These are phyloP conservation scores for Geranomyces michiganensis DNA, from an alignment of 192 early-diverging fungal genomes.

Conservation along the genomic window DNA sequence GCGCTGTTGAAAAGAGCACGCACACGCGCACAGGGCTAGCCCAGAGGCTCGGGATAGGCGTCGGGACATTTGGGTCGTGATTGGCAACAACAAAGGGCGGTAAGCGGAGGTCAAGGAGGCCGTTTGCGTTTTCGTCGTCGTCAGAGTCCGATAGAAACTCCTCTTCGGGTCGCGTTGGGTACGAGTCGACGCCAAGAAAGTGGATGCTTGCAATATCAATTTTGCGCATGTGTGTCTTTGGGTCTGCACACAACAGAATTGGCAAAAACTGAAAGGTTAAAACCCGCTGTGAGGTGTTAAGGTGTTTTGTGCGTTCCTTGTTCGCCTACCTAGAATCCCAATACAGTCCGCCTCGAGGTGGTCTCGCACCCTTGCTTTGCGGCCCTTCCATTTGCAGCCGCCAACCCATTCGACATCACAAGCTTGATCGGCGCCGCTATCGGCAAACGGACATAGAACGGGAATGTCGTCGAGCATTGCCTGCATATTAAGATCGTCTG, in stretches of 20 bases:
- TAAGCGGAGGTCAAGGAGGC: too few species aligned
- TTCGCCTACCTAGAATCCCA: slow-evolving; percentile 2
- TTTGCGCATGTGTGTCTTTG: background rate
- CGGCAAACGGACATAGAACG: slow-evolving; percentile 17
- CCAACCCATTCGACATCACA: background rate
- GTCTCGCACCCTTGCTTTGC: background rate
- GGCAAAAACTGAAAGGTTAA: too few species aligned
- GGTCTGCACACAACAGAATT: background rate
- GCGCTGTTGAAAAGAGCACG: too few species aligned
- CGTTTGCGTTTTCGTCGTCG: too few species aligned
- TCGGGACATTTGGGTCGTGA: too few species aligned
- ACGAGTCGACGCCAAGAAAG: background rate
- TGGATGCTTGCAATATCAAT: background rate
- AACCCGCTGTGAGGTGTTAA: too few species aligned
- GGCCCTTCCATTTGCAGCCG: slow-evolving; percentile 12
- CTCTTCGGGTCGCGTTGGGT: background rate
- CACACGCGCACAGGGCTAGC: too few species aligned
- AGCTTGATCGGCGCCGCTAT: background rate
- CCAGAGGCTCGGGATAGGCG: too few species aligned
- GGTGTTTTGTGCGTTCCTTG: background rate
- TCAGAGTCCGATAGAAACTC: too few species aligned
- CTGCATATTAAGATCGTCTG: slow-evolving; percentile 13
- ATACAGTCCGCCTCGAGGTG: slow-evolving; percentile 9
- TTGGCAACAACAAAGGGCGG: too few species aligned
- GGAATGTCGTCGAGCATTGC: slow-evolving; percentile 4